A percentile compares a stretch with the other conserved stretches of the same genome.
These are phyloP conservation scores for Saitoella complicata DNA, from an alignment of 805 yeast genomes.

Conservation along the genomic window DNA sequence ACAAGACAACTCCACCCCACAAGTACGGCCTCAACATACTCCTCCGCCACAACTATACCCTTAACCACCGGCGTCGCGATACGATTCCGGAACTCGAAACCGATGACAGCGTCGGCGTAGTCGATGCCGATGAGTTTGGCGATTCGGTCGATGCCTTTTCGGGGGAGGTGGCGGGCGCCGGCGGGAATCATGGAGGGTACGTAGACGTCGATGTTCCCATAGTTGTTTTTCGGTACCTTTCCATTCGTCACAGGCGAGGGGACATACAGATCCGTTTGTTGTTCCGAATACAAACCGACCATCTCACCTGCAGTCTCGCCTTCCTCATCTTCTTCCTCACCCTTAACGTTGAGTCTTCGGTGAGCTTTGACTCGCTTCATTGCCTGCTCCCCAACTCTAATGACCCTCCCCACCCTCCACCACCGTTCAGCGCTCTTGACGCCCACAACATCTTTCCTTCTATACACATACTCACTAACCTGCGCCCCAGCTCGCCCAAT, in stretches of 20 bases:
- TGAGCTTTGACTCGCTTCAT: constrained; percentile 29
- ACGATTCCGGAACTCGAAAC: constrained; percentile 50
- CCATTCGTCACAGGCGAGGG: constrained; percentile 59
- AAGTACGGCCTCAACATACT: constrained; percentile 43
- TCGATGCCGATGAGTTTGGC: constrained; percentile 57
- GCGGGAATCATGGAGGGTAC: constrained; percentile 66
- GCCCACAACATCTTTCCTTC: constrained; percentile 43
- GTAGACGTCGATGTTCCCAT: constrained; percentile 72
- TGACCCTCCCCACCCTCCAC: constrained; percentile 64
- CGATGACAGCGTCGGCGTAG: constrained; percentile 74
- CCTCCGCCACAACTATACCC: constrained; percentile 60
- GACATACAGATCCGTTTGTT: constrained; percentile 53
- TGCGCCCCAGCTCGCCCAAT: constrained; percentile 27
- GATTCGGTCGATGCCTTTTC: constrained; percentile 40
- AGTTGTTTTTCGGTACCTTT: constrained; percentile 54
- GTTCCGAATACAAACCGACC: constrained; percentile 51
- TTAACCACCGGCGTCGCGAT: constrained; percentile 46
- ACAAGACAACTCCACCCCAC: constrained; percentile 21
- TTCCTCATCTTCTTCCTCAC: too few species aligned
- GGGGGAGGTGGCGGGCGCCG: constrained; percentile 51
- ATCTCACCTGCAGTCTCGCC: background rate
- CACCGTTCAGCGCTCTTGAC: constrained; percentile 69
- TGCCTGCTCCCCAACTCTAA: constrained; percentile 57
- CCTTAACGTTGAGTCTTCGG: constrained; percentile 3
- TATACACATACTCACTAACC: constrained; percentile 33